Evolutionary conservation across 306 rosid genomes (phyloP).

Genomic region (Vicia faba): DNA sequence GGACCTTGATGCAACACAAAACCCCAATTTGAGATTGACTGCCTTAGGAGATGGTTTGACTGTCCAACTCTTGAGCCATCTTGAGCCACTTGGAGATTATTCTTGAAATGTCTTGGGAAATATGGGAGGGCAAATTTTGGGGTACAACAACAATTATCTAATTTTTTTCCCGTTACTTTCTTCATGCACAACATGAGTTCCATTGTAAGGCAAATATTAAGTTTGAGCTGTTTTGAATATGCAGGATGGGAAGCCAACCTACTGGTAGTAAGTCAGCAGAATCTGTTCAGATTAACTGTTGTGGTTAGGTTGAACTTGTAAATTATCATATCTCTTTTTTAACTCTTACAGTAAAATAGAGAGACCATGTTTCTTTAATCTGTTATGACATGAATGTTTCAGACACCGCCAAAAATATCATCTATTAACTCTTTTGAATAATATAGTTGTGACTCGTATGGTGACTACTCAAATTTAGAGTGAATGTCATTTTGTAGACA

Average conservation of each 20-base stretch:
- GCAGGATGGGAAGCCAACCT: constrained; percentile 91
- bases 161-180: constrained; percentile 26
- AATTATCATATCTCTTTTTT: constrained; percentile 27
- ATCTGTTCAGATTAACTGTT: constrained; percentile 77
- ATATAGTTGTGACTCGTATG: constrained; percentile 25
- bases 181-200: not conserved
- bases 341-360: constrained; percentile 36
- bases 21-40: too few relatives aligned
- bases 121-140: too few relatives aligned
- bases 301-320: constrained; percentile 57
- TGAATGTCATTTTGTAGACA: too few relatives aligned
- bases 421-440: constrained; percentile 38
- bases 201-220: constrained; percentile 3
- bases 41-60: too few relatives aligned
- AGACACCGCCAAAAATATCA: constrained; percentile 41
- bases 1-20: too few relatives aligned
- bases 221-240: constrained; percentile 33
- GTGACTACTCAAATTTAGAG: constrained; percentile 9
- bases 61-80: too few relatives aligned
- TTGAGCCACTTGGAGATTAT: too few relatives aligned
- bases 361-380: constrained; percentile 38
- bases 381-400: constrained; percentile 41
- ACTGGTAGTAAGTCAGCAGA: constrained; percentile 59
- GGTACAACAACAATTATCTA: too few relatives aligned
- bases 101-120: too few relatives aligned